Conservation (phyloP, 2,329 filamentous ascomycete genomes). For the Pezicula neosporulosa region DNA sequence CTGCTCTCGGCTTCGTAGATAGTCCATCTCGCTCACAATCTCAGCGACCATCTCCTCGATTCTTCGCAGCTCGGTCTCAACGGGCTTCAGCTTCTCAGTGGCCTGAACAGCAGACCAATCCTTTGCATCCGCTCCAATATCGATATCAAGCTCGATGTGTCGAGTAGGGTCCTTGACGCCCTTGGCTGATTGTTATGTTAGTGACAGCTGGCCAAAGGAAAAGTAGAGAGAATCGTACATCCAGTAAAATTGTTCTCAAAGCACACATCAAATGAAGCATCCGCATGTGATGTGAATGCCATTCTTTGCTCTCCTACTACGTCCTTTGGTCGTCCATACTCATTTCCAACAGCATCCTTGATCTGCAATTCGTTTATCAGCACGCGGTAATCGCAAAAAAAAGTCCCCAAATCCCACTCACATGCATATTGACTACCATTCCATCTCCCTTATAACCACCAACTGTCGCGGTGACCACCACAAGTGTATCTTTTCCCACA, state of each 20-base stretch:
- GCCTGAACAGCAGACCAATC: slow-evolving; percentile 97
- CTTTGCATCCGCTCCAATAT: slow-evolving; percentile 59
- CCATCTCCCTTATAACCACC: slow-evolving; percentile 87
- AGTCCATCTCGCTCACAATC: slow-evolving; percentile 94
- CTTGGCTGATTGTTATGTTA: slow-evolving; percentile 10
- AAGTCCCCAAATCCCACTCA: slow-evolving; percentile 41
- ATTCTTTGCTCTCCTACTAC: slow-evolving; percentile 79
- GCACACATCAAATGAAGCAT: slow-evolving; percentile 94
- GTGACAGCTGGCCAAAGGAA: background rate
- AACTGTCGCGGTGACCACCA: slow-evolving; percentile 89
- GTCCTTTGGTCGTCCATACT: slow-evolving; percentile 89
- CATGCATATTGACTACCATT: slow-evolving; percentile 90
- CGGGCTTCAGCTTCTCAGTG: slow-evolving; percentile 94
- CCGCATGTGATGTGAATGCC: slow-evolving; percentile 88
- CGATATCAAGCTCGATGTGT: slow-evolving; percentile 49
- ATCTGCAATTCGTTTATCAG: slow-evolving; percentile 55
- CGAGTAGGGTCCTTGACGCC: slow-evolving; percentile 45
- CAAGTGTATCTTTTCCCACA: slow-evolving; percentile 84
- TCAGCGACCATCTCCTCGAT: slow-evolving; percentile 89
- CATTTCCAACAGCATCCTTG: slow-evolving; percentile 90
- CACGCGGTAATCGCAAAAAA: slow-evolving; percentile 2
- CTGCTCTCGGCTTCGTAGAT: slow-evolving; percentile 85
- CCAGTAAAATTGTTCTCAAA: slow-evolving; percentile 80
- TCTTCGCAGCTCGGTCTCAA: slow-evolving; percentile 89
- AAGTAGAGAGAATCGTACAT: slow-evolving; percentile 48